A percentile compares a stretch with the other conserved stretches of the same genome.
These are phyloP conservation scores for Candida xiaguanensis DNA, from an alignment of 805 yeast species.

Conservation along the genomic window DNA sequence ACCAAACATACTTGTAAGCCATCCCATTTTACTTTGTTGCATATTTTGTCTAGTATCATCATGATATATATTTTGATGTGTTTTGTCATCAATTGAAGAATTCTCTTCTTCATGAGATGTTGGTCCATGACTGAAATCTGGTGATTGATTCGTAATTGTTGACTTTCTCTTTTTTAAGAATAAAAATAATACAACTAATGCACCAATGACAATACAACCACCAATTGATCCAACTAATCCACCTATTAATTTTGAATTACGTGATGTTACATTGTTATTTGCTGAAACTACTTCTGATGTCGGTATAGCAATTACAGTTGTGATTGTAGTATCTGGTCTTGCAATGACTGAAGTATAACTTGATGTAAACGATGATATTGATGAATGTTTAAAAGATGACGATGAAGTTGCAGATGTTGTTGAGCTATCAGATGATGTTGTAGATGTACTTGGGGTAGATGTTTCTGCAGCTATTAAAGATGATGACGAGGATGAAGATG, in stretches of 20 bases:
- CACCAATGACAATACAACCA: conserved; percentile 40
- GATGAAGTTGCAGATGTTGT: conserved; percentile 9
- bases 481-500: conserved; percentile 11
- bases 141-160: conserved; percentile 36
- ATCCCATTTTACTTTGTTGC: conserved; percentile 7
- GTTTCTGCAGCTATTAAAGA: conserved; percentile 6
- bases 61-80: conserved; percentile 7
- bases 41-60: conserved; percentile 6
- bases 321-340: conserved; percentile 32
- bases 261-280: conserved; percentile 13
- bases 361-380: conserved; percentile 13
- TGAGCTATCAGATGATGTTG: conserved; percentile 7
- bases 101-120: conserved; percentile 14
- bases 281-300: conserved; percentile 22
- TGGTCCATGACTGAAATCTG: conserved; percentile 37
- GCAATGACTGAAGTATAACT: conserved; percentile 13
- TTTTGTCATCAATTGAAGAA: conserved; percentile 9
- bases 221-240: conserved; percentile 46
- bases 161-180: conserved; percentile 30
- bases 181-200: conserved; percentile 31
- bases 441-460: conserved; percentile 4
- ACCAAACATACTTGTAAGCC: conserved; percentile 8
- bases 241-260: conserved; percentile 37
- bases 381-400: conserved; percentile 2
- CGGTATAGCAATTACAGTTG: conserved; percentile 37